Conservation (phyloP, 129 eudicot species). For the Glebionis coronaria region DNA sequence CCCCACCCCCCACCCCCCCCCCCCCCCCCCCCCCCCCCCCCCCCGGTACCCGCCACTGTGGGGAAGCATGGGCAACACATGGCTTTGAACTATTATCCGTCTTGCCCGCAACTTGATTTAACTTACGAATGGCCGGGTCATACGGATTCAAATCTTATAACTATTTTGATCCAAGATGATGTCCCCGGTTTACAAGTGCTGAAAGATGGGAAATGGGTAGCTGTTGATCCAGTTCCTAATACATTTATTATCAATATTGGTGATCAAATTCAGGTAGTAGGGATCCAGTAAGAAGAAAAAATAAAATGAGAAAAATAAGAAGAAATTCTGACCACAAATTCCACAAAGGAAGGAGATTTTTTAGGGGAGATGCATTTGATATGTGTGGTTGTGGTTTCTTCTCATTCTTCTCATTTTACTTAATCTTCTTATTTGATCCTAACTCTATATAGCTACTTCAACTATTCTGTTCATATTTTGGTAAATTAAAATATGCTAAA, state of each 20-base stretch:
- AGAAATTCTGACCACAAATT: too few relatives aligned
- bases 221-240: constrained; percentile 7
- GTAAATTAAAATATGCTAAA: background rate
- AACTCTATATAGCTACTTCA: background rate
- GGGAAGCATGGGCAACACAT: constrained; percentile 46
- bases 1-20: too few relatives aligned
- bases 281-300: too few relatives aligned
- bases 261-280: constrained; percentile 4
- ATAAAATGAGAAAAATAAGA: too few relatives aligned
- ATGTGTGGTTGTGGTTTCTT: too few relatives aligned
- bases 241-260: constrained; percentile 2
- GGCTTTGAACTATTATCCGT: constrained; percentile 41
- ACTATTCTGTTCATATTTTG: background rate
- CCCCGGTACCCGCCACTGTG: too few relatives aligned
- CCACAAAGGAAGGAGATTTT: too few relatives aligned
- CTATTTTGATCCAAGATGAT: constrained; percentile 34
- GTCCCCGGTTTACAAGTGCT: constrained; percentile 41
- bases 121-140: constrained; percentile 36
- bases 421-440: too few relatives aligned
- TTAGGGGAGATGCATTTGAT: too few relatives aligned
- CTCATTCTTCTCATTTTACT: too few relatives aligned
- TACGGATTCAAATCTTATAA: constrained; percentile 27
- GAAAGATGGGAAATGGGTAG: constrained; percentile 31
- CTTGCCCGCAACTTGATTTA: constrained; percentile 36
- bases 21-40: too few relatives aligned